phyloP scores from a whole-genome alignment of 192 early-diverging fungal species.

The Phlyctochytrium planicorne region DNA sequence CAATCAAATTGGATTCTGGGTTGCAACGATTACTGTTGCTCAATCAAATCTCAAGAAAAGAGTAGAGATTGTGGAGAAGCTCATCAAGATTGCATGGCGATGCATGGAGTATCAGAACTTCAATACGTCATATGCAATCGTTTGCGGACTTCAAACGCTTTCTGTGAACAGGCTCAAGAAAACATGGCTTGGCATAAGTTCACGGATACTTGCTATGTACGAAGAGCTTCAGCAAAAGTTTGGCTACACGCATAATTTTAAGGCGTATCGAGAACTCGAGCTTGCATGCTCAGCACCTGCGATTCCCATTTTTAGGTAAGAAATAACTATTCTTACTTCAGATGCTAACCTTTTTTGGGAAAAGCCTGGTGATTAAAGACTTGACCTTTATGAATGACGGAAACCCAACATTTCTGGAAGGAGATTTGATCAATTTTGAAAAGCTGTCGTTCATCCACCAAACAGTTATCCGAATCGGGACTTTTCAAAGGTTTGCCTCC shows the following conservation, averaged over 20 bases:
- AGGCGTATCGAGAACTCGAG: background rate
- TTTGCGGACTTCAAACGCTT: constrained; percentile 1
- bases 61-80: background rate
- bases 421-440: background rate
- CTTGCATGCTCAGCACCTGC: background rate
- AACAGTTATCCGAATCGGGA: background rate
- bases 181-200: background rate
- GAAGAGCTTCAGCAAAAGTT: background rate
- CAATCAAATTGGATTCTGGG: constrained; percentile 8
- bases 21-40: background rate
- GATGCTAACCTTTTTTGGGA: background rate
- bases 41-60: background rate
- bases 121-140: background rate
- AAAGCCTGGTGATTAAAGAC: constrained; percentile 4
- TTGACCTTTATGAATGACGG: constrained; percentile 11
- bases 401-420: background rate
- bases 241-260: background rate
- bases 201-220: background rate
- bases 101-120: constrained; percentile 4
- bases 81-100: background rate
- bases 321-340: background rate
- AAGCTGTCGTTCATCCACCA: background rate
- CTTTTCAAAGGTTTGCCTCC: background rate
- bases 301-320: constrained; percentile 2
- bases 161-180: background rate